Percentiles rank a stretch among this genome's conserved stretches.
Evolutionary conservation across 1,284 basidiomycete species (phyloP).

Genomic region (Marasmius fiardii): DNA sequence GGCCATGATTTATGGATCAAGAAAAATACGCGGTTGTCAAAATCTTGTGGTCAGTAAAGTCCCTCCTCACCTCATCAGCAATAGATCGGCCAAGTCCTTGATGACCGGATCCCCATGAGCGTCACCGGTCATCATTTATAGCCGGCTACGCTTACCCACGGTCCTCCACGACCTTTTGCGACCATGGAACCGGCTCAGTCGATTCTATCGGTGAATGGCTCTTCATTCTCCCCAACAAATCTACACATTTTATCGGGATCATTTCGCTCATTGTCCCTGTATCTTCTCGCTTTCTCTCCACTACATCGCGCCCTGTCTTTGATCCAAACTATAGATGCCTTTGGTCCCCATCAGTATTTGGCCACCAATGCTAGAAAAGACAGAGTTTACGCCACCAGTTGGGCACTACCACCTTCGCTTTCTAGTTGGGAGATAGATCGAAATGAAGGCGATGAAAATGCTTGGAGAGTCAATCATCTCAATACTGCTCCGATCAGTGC

Average conservation of each 20-base stretch:
- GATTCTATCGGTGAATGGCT: conserved; percentile 3
- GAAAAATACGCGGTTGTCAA: too few species aligned
- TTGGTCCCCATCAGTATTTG: conserved; percentile 48
- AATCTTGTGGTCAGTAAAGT: too few species aligned
- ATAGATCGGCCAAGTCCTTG: too few species aligned
- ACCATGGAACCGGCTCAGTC: conserved; percentile 8
- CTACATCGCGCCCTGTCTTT: conserved; percentile 33
- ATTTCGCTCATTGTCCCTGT: conserved; percentile 45
- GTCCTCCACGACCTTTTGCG: too few species aligned
- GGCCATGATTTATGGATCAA: too few species aligned
- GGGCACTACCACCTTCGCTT: conserved; percentile 40
- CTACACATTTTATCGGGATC: conserved; percentile 43
- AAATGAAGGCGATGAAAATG: conserved; percentile 12
- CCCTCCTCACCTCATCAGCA: too few species aligned
- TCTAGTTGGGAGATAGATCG: conserved; percentile 38
- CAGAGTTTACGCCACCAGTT: conserved; percentile 42
- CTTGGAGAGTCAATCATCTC: conserved; percentile 32
- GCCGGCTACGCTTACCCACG: too few species aligned
- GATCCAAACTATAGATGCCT: conserved; percentile 36
- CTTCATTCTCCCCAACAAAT: conserved; percentile 2
- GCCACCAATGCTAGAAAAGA: conserved; percentile 28
- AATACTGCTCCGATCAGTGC: conserved; percentile 41
- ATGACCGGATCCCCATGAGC: too few species aligned
- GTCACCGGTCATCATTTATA: too few species aligned
- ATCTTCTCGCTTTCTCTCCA: conserved; percentile 43